A percentile compares a stretch with the other conserved stretches of the same genome.
phyloP scores from a whole-genome alignment of 1,284 basidiomycete species.

The Exobasidium cylindrosporum region DNA sequence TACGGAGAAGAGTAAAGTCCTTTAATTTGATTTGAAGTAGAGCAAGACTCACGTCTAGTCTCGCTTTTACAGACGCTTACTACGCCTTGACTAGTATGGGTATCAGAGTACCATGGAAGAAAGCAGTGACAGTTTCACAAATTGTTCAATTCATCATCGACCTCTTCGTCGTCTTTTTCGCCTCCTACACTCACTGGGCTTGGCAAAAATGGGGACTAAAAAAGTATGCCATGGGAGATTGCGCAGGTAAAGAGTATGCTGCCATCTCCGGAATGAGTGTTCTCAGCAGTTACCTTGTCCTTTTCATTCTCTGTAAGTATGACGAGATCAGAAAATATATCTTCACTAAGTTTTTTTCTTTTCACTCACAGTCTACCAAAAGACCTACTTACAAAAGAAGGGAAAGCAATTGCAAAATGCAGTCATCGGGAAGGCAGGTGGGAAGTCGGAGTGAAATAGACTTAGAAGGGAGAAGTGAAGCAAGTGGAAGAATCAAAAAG shows the following conservation, averaged over 20 bases:
- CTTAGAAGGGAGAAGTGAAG: background rate
- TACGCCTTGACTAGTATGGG: constrained; percentile 46
- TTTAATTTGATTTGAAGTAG: no score
- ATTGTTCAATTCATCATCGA: constrained; percentile 62
- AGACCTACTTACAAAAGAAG: constrained; percentile 5
- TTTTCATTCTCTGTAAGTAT: constrained; percentile 13
- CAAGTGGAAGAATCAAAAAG: background rate
- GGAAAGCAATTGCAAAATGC: constrained; percentile 1
- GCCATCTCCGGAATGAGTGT: constrained; percentile 85
- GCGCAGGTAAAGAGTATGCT: constrained; percentile 82
- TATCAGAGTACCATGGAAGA: constrained; percentile 70
- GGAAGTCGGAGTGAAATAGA: constrained; percentile 5
- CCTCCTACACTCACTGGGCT: constrained; percentile 30
- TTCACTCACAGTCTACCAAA: constrained; percentile 7
- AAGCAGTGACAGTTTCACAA: constrained; percentile 90
- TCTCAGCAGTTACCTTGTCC: constrained; percentile 69
- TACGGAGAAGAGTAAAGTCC: no score
- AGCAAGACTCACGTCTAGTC: no score
- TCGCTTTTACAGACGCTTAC: constrained; percentile 38
- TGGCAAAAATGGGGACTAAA: constrained; percentile 23
- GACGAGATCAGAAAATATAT: no score
- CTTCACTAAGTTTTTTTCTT: no score
- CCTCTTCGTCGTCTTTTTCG: constrained; percentile 32
- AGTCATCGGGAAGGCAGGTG: background rate
- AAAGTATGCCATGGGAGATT: constrained; percentile 62